A percentile compares a stretch with the other conserved stretches of the same genome.
Evolutionary conservation across 306 rosid genomes (phyloP).

Genomic region (Begonia peltatifolia): DNA sequence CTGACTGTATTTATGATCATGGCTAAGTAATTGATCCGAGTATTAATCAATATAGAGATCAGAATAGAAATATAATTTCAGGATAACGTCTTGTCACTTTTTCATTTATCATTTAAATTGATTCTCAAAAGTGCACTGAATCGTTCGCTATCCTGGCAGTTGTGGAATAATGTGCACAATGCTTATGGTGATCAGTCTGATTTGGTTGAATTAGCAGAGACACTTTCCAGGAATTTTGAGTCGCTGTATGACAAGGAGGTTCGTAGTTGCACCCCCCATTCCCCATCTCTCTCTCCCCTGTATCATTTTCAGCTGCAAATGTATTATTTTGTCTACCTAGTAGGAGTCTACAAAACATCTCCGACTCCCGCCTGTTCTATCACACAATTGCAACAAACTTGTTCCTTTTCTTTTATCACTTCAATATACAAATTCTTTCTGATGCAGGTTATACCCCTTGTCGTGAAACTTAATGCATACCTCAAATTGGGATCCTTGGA

Average conservation of each 20-base stretch:
- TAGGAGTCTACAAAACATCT: neutral
- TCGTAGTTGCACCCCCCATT: conserved; percentile 13
- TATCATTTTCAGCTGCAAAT: neutral
- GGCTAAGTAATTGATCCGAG: too few relatives aligned
- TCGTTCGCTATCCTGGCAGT: conserved; percentile 37
- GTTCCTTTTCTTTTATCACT: neutral
- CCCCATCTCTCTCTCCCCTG: conserved; percentile 1
- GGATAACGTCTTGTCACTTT: too few relatives aligned
- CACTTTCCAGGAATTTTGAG: conserved; percentile 61
- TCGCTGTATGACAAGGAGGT: conserved; percentile 66
- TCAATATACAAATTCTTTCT: conserved; percentile 2
- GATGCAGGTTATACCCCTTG: conserved; percentile 57
- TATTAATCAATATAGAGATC: too few relatives aligned
- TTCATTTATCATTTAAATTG: too few relatives aligned
- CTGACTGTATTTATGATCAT: too few relatives aligned
- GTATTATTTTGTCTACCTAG: neutral
- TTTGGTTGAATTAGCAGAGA: conserved; percentile 73
- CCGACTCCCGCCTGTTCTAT: neutral
- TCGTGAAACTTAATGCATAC: conserved; percentile 42
- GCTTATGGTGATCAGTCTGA: conserved; percentile 89
- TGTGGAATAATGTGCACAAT: conserved; percentile 71
- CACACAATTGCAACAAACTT: neutral
- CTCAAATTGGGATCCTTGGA: conserved; percentile 43
- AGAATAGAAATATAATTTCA: too few relatives aligned
- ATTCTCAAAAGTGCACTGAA: too few relatives aligned